These are phyloP conservation scores for Rugosomyces carneus DNA, from an alignment of 1,284 basidiomycete genomes.

Conservation along the genomic window DNA sequence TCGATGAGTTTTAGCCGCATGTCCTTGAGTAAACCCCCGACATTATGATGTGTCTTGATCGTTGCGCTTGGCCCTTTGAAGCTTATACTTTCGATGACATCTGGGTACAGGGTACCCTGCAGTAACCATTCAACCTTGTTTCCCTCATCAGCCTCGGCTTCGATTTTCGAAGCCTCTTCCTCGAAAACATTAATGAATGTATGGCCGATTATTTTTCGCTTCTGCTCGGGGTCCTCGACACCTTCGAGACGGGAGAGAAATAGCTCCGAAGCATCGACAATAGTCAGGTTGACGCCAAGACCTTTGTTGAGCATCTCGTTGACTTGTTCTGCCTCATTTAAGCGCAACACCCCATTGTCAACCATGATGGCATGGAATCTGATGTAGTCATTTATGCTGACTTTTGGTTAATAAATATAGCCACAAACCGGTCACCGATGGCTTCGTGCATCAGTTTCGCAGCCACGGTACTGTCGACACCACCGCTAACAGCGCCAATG, in stretches of 20 bases:
- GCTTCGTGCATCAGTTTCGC: constrained; percentile 99
- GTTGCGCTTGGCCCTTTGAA: constrained; percentile 99
- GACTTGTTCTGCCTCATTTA: constrained; percentile 92
- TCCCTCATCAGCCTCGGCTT: constrained; percentile 78
- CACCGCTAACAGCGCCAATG: constrained; percentile 96
- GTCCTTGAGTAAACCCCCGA: constrained; percentile 92
- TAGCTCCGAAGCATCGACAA: constrained; percentile 91
- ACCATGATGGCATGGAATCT: constrained; percentile 99
- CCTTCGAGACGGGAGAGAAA: constrained; percentile 89
- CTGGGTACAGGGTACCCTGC: constrained; percentile 98
- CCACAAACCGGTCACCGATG: constrained; percentile 83
- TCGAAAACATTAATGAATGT: constrained; percentile 99
- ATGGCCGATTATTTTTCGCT: constrained; percentile 98
- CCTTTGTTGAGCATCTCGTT: constrained; percentile 91
- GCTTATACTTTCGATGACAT: constrained; percentile 98
- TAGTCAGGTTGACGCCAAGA: constrained; percentile 94
- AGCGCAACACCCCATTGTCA: constrained; percentile 94
- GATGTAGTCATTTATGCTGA: constrained; percentile 2
- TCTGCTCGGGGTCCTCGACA: constrained; percentile 94
- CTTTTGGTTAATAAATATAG: constrained; percentile 1
- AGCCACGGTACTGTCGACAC: constrained; percentile 97
- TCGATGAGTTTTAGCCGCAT: constrained; percentile 99
- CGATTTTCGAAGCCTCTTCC: constrained; percentile 86
- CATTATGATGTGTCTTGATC: constrained; percentile 99
- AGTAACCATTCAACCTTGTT: constrained; percentile 91